phyloP scores from a whole-genome alignment of 2,329 filamentous ascomycete genomes.

The Falciphora oryzae region DNA sequence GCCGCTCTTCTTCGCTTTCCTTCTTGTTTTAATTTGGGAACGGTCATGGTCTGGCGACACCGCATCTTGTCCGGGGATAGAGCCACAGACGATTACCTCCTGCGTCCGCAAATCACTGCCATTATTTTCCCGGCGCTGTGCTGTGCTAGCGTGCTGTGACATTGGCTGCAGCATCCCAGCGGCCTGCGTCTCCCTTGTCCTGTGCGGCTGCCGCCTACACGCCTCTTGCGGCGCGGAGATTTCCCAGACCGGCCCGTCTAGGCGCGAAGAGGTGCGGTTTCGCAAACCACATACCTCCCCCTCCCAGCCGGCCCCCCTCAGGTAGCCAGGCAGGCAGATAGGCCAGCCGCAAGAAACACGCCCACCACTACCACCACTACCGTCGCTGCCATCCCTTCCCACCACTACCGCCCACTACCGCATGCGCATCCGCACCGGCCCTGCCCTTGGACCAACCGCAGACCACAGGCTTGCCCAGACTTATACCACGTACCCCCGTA shows the following conservation, averaged over 20 bases:
- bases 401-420: neutral
- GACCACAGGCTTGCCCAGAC: conserved; percentile 24
- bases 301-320: conserved; percentile 3
- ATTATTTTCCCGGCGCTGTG: conserved; percentile 5
- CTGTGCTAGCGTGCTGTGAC: neutral
- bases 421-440: too few relatives aligned
- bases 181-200: neutral
- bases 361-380: conserved; percentile 1
- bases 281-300: conserved; percentile 3
- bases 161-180: conserved; percentile 4
- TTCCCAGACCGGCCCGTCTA: conserved; percentile 1
- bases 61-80: conserved; percentile 6
- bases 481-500: conserved; percentile 27
- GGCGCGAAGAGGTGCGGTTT: conserved; percentile 8
- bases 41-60: conserved; percentile 7
- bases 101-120: neutral
- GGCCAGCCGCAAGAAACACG: too few relatives aligned
- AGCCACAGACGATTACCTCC: neutral
- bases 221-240: neutral
- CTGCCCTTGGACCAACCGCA: neutral
- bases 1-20: too few relatives aligned
- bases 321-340: neutral
- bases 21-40: conserved; percentile 6
- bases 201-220: neutral
- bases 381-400: neutral